A percentile compares a stretch with the other conserved stretches of the same genome.
These are phyloP conservation scores for Handroanthus guayacan DNA, from an alignment of 257 asterid genomes.

Conservation along the genomic window DNA sequence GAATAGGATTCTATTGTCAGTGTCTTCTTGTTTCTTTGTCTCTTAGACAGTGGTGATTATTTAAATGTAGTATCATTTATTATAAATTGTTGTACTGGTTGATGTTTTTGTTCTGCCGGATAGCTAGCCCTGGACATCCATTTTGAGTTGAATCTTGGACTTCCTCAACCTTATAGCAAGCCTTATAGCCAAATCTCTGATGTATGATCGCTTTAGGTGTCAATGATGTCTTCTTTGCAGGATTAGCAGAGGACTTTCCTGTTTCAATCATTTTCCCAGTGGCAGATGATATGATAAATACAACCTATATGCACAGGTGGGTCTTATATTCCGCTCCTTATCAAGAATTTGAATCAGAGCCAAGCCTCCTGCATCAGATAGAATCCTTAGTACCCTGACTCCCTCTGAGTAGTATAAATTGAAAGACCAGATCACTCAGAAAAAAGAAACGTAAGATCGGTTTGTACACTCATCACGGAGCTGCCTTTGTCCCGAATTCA, in stretches of 20 bases:
- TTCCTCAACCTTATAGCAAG: conserved; percentile 79
- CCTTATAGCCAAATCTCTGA: conserved; percentile 77
- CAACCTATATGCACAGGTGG: conserved; percentile 13
- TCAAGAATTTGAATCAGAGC: not conserved
- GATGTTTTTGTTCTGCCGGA: conserved; percentile 66
- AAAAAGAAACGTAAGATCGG: not conserved
- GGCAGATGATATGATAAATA: conserved; percentile 2
- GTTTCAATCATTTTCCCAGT: conserved; percentile 49
- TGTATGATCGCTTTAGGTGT: conserved; percentile 88
- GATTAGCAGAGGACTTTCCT: conserved; percentile 42
- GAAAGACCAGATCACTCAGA: not conserved
- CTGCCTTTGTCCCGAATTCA: not conserved
- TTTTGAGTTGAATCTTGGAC: conserved; percentile 58
- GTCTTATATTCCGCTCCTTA: conserved; percentile 18
- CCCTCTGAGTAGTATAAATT: not conserved
- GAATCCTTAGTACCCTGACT: not conserved
- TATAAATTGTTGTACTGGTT: too few relatives aligned
- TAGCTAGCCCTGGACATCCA: conserved; percentile 76
- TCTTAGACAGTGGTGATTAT: too few relatives aligned
- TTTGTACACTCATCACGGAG: not conserved
- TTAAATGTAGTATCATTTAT: too few relatives aligned
- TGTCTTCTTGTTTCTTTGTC: too few relatives aligned
- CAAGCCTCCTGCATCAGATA: conserved; percentile 19
- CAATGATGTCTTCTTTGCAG: conserved; percentile 57
- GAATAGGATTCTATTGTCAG: too few relatives aligned